These are phyloP conservation scores for Ganoderma multipileum DNA, from an alignment of 1,284 basidiomycete species.

Conservation along the genomic window DNA sequence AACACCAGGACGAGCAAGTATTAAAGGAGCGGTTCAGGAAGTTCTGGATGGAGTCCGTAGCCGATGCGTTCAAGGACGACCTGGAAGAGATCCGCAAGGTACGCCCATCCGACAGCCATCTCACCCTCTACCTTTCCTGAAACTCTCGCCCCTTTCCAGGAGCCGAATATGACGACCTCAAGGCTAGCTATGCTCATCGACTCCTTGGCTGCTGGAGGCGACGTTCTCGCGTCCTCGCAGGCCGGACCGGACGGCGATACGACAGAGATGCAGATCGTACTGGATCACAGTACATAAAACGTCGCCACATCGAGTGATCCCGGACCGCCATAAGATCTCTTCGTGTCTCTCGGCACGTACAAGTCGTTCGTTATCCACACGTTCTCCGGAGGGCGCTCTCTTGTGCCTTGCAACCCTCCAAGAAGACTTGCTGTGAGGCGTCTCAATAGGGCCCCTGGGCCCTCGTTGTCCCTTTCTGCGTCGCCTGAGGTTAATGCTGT, in stretches of 20 bases:
- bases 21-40: conserved; percentile 72
- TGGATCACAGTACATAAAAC: conserved; percentile 34
- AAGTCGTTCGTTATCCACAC: neutral
- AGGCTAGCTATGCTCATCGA: conserved; percentile 76
- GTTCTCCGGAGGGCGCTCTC: neutral
- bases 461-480: no score
- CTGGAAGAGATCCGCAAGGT: conserved; percentile 81
- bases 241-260: conserved; percentile 37
- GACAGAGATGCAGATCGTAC: conserved; percentile 61
- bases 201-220: conserved; percentile 77
- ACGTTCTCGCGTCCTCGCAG: conserved; percentile 62
- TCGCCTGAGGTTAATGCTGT: neutral
- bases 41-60: conserved; percentile 83
- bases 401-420: neutral
- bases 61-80: conserved; percentile 80
- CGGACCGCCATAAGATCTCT: neutral
- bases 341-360: neutral
- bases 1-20: conserved; percentile 52
- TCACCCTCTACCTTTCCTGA: neutral
- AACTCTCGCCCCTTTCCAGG: conserved; percentile 47
- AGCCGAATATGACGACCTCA: conserved; percentile 71
- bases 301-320: neutral
- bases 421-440: no score
- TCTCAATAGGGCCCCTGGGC: no score
- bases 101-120: conserved; percentile 21